phyloP scores from a whole-genome alignment of 2,329 filamentous ascomycete genomes.

The Ceratocystis huliohia region DNA sequence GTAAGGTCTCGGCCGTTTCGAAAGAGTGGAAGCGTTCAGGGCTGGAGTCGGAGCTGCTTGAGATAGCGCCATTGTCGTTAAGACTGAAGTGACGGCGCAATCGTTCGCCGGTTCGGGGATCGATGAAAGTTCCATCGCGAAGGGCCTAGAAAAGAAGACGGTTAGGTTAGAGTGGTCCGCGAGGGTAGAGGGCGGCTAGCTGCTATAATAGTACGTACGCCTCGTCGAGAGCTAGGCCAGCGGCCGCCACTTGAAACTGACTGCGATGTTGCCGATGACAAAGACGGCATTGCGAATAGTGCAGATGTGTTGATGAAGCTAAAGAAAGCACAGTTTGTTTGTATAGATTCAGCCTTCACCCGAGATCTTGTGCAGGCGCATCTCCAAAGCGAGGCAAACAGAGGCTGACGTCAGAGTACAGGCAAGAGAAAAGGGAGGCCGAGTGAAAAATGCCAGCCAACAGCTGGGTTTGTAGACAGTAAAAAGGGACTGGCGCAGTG shows the following conservation, averaged over 20 bases:
- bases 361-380: slow-evolving; percentile 10
- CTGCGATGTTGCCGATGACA: slow-evolving; percentile 1
- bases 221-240: slow-evolving; percentile 11
- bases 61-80: slow-evolving; percentile 27
- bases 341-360: slow-evolving; percentile 9
- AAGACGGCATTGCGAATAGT: slow-evolving; percentile 16
- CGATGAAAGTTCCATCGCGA: slow-evolving; percentile 73
- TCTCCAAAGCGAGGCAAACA: slow-evolving; percentile 2
- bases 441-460: neutral
- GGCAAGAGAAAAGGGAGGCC: neutral
- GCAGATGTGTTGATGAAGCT: neutral
- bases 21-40: slow-evolving; percentile 28
- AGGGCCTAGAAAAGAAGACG: slow-evolving; percentile 43
- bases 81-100: slow-evolving; percentile 69
- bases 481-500: neutral
- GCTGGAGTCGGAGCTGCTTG: slow-evolving; percentile 26
- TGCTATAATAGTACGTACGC: neutral
- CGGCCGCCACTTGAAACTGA: neutral
- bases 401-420: slow-evolving; percentile 8
- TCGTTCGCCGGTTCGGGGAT: slow-evolving; percentile 75
- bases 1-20: slow-evolving; percentile 29
- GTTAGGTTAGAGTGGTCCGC: neutral
- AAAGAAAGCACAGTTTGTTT: neutral
- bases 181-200: neutral
- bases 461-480: neutral